Evolutionary conservation across 192 early-diverging fungal species (phyloP).

Genomic region (Coemansia reversa): DNA sequence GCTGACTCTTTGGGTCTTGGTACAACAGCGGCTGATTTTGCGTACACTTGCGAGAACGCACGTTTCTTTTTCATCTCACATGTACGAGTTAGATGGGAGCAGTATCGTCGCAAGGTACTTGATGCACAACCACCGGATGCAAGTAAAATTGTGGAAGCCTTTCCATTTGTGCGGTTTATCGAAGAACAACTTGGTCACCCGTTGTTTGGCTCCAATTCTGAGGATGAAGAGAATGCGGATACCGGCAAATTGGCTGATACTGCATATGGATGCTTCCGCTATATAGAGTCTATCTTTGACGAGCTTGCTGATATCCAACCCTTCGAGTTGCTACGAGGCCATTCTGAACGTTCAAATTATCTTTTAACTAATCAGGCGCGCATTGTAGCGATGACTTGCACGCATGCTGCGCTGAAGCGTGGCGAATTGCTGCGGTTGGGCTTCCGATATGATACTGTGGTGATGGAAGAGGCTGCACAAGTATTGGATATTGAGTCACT

Average conservation of each 20-base stretch:
- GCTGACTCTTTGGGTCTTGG: conserved; percentile 70
- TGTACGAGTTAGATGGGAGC: conserved; percentile 73
- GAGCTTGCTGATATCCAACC: conserved; percentile 90
- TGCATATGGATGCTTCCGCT: conserved; percentile 77
- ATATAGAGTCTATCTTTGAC: conserved; percentile 77
- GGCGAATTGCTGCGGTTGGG: conserved; percentile 82
- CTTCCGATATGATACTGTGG: conserved; percentile 92
- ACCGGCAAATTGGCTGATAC: conserved; percentile 60
- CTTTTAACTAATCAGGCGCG: conserved; percentile 92
- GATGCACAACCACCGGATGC: conserved; percentile 2
- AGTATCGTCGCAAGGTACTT: conserved; percentile 52
- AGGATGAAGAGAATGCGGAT: conserved; percentile 31
- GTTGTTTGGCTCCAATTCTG: conserved; percentile 50
- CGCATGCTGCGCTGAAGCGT: conserved; percentile 89
- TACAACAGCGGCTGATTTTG: conserved; percentile 71
- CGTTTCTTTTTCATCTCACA: conserved; percentile 85
- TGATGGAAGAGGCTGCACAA: conserved; percentile 98
- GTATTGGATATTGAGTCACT: conserved; percentile 94
- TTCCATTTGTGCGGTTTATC: conserved; percentile 87
- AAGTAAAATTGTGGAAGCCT: conserved; percentile 41
- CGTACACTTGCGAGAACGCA: conserved; percentile 89
- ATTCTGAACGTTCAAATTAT: conserved; percentile 83
- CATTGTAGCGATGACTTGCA: conserved; percentile 97
- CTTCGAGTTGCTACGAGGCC: conserved; percentile 85
- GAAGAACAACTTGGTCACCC: conserved; percentile 59